These are phyloP conservation scores for Penicillium antarcticum DNA, from an alignment of 495 filamentous ascomycete genomes.

Conservation along the genomic window DNA sequence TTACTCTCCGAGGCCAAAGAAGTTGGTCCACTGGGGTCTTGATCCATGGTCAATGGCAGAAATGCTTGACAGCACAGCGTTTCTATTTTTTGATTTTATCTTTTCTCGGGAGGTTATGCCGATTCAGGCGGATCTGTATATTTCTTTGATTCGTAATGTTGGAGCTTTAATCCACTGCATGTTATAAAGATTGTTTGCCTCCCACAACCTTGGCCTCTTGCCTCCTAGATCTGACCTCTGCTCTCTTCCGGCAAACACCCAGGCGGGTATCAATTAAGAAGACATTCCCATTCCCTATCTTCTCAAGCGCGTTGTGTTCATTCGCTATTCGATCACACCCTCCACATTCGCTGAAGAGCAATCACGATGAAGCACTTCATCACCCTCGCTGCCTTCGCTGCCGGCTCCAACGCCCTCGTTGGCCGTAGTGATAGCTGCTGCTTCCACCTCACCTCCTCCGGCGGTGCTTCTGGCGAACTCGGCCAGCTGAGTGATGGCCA, in stretches of 20 bases:
- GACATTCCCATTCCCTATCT: background rate
- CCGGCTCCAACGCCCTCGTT: conserved; percentile 39
- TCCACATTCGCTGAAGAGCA: background rate
- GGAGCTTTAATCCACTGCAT: conserved; percentile 1
- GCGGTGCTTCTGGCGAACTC: conserved; percentile 43
- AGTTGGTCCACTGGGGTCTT: background rate
- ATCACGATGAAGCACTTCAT: conserved; percentile 32
- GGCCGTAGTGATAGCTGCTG: conserved; percentile 41
- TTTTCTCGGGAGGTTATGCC: conserved; percentile 10
- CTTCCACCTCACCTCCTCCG: conserved; percentile 48
- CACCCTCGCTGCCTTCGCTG: conserved; percentile 37
- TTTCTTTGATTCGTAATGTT: conserved; percentile 13
- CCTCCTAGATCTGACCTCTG: background rate
- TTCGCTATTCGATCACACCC: conserved; percentile 9
- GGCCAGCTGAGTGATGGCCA: conserved; percentile 56
- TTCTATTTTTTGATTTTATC: conserved; percentile 11
- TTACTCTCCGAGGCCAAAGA: conserved; percentile 4
- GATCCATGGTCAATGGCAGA: conserved; percentile 10
- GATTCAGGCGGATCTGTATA: background rate
- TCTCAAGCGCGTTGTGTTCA: conserved; percentile 1
- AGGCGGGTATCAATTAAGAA: background rate
- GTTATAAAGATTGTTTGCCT: conserved; percentile 17
- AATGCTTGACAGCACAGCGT: background rate
- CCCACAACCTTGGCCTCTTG: background rate
- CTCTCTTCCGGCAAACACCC: background rate